These are phyloP conservation scores for Coelastrella sp. DNA, from an alignment of 139 green algal genomes.

Conservation along the genomic window DNA sequence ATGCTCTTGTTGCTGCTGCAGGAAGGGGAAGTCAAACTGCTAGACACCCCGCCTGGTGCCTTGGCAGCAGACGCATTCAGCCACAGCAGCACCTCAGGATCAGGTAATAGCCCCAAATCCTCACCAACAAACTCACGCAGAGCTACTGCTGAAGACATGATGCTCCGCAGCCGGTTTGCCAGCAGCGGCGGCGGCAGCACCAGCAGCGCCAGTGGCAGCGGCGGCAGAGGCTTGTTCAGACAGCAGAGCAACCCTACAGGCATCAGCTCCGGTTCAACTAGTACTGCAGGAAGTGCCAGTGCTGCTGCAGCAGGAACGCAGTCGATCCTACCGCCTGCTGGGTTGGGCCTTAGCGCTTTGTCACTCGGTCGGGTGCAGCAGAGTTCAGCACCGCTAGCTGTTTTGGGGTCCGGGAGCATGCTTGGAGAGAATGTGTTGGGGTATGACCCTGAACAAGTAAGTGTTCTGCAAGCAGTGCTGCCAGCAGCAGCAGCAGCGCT, in stretches of 20 bases:
- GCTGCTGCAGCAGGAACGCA: background rate
- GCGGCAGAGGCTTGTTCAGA: background rate
- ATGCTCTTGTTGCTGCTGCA: background rate
- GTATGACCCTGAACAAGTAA: constrained; percentile 18
- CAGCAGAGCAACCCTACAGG: background rate
- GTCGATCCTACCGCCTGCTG: background rate
- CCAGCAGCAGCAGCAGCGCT: background rate
- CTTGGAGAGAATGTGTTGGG: constrained; percentile 49
- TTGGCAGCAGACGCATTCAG: background rate
- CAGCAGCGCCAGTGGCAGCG: background rate
- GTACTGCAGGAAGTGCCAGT: background rate
- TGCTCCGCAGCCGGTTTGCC: background rate
- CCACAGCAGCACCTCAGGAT: background rate
- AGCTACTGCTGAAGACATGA: constrained; percentile 15
- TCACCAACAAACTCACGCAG: background rate
- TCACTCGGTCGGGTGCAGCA: background rate
- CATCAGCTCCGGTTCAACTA: background rate
- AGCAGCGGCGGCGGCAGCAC: background rate
- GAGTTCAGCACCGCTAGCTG: constrained; percentile 6
- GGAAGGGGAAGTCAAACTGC: constrained; percentile 39
- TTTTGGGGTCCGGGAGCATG: constrained; percentile 30
- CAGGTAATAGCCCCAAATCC: too few species aligned
- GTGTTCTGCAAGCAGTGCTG: background rate
- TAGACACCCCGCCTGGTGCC: constrained; percentile 13
- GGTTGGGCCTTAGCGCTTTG: background rate